These are phyloP conservation scores for Yamadazyma triangularis DNA, from an alignment of 1,139 yeast genomes.

Conservation along the genomic window DNA sequence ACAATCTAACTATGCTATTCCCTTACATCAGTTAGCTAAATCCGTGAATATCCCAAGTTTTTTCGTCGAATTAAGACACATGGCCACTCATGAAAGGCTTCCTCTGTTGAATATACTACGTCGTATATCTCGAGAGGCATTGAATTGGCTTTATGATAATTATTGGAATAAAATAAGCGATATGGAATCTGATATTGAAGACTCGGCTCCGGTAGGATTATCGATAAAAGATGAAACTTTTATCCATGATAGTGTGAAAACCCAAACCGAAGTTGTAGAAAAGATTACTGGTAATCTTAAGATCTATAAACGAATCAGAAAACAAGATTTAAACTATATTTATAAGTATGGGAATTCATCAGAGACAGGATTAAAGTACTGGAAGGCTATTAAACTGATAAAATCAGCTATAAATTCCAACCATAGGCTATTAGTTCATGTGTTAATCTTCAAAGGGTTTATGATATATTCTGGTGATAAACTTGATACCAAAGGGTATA, in stretches of 20 bases:
- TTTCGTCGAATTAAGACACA: constrained; percentile 88
- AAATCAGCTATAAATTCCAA: constrained; percentile 5
- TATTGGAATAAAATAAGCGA: constrained; percentile 60
- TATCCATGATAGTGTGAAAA: constrained; percentile 4
- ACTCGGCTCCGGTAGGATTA: constrained; percentile 18
- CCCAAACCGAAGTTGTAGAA: constrained; percentile 1
- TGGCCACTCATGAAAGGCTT: constrained; percentile 83
- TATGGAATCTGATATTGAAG: constrained; percentile 19
- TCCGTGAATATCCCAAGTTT: constrained; percentile 67
- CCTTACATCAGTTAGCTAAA: constrained; percentile 71
- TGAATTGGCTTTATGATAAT: constrained; percentile 68
- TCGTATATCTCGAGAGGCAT: constrained; percentile 52
- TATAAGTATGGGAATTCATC: constrained; percentile 37
- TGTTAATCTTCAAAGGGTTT: constrained; percentile 21
- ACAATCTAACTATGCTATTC: constrained; percentile 72
- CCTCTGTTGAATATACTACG: constrained; percentile 71
- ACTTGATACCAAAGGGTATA: constrained; percentile 13
- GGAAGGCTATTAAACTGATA: constrained; percentile 30
- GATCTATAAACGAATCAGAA: constrained; percentile 36
- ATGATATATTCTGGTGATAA: constrained; percentile 24
- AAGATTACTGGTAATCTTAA: constrained; percentile 17
- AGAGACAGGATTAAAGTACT: constrained; percentile 34
- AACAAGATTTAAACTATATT: constrained; percentile 36
- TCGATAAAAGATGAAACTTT: constrained; percentile 11
- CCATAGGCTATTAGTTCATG: constrained; percentile 10